Base-by-base conservation (phyloP, 116 monocot genomes). In the Dioscorea cayenensis region DNA sequence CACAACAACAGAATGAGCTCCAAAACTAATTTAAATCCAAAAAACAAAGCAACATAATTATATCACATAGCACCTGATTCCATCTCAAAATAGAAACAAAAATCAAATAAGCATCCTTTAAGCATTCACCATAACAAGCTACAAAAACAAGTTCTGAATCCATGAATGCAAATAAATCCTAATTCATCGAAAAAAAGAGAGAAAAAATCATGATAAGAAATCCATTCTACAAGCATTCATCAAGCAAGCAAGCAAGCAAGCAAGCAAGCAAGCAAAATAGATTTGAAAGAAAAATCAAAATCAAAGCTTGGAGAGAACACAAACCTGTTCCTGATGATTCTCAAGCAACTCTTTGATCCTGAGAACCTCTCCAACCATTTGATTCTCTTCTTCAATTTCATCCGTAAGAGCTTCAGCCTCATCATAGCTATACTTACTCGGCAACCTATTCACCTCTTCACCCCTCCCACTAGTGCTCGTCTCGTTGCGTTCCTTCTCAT, bases 401-500 rank as follows among this genome's bases (percentile, higher is more conserved):
- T 94, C 81, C 0, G 81, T 87, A 55, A 87, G 73, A 8, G 94
- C 87, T 71, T 87, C 93, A 0, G 79, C 85, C 66, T 84, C 94
- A 29, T 84, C 87, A 66, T 82, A 84, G 67, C 80, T 83, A 66
- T 77, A 78, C 70, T 83, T 86, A 64, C 89, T 84, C 21, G 62
- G 58, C 17, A 36, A 36, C 58, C 32, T 67, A 55, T 58, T 74
- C 71, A 73, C 49, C 68, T 77, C 77, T 66, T 67, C 75, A 51
- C 29, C 51, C 5, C 27, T 75, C 22, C 35, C 23, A 16, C 70
- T 60, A 11, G 72, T 76, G 61, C 71, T 55, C 32, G 63, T 77
- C 22, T 75, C 78, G 20, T 85, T 77, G 16, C 75, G 75, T 43
- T 83, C 84, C 64, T 83, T 79, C 75, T 77, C 82, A 22, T 58